Percentiles rank a stretch among this genome's conserved stretches.
phyloP scores from a whole-genome alignment of 2,329 filamentous ascomycete species.

The Claviceps fusiformis region DNA sequence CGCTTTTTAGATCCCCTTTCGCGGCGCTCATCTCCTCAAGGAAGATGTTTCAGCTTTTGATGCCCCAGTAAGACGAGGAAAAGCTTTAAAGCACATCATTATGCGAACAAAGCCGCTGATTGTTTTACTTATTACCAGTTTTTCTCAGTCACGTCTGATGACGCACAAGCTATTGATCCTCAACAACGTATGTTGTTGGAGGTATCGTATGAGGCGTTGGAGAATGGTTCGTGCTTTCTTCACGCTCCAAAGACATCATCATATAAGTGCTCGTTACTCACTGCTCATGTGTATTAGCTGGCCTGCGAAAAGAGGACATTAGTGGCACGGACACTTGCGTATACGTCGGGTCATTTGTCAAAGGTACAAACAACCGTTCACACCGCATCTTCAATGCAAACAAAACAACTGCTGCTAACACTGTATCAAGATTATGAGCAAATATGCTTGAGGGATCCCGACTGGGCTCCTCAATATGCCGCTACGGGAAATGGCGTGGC shows the following conservation, averaged over 20 bases:
- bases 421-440: slow-evolving; percentile 32
- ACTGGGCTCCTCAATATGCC: slow-evolving; percentile 36
- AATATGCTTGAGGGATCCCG: slow-evolving; percentile 33
- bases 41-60: slow-evolving; percentile 33
- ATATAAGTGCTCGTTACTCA: not conserved
- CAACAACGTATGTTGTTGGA: slow-evolving; percentile 40
- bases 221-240: slow-evolving; percentile 26
- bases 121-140: slow-evolving; percentile 23
- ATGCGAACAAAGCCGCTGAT: not conserved
- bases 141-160: slow-evolving; percentile 34
- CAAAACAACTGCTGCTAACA: not conserved
- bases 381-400: not conserved
- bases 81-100: not conserved
- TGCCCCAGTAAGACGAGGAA: slow-evolving; percentile 24
- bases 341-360: slow-evolving; percentile 37
- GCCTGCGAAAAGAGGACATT: slow-evolving; percentile 28
- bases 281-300: slow-evolving; percentile 18
- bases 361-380: slow-evolving; percentile 19
- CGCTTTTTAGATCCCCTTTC: slow-evolving; percentile 28
- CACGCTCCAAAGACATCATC: not conserved
- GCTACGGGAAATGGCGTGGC: slow-evolving; percentile 39
- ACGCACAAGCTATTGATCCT: slow-evolving; percentile 39
- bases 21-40: slow-evolving; percentile 37
- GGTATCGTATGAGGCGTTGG: slow-evolving; percentile 35
- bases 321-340: slow-evolving; percentile 32